Conservation (phyloP, 2,329 filamentous ascomycete species). For the Exutisphaerella laricina region DNA sequence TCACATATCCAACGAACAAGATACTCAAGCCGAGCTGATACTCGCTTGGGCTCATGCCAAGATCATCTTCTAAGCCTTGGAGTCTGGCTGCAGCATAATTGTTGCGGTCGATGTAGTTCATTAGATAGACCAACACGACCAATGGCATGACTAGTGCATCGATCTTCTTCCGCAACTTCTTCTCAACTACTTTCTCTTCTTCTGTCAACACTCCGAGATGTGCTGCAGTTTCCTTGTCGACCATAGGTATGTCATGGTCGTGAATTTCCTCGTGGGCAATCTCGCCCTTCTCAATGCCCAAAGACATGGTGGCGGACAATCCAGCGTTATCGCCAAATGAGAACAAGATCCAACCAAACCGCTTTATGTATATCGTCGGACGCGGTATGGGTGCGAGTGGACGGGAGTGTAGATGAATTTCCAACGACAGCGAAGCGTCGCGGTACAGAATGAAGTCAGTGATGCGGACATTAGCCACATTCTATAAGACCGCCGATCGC, state of each 20-base stretch:
- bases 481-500: neutral
- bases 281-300: conserved; percentile 18
- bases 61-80: conserved; percentile 58
- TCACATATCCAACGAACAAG: conserved; percentile 54
- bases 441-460: neutral
- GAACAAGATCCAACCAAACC: neutral
- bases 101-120: conserved; percentile 39
- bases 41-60: conserved; percentile 51
- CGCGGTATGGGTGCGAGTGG: neutral
- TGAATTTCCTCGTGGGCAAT: conserved; percentile 23
- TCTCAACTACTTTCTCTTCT: conserved; percentile 42
- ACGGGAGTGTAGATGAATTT: neutral
- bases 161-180: conserved; percentile 61
- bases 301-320: conserved; percentile 2
- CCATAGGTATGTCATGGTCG: conserved; percentile 23
- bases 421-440: neutral
- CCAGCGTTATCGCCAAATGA: neutral
- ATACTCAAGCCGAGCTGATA: conserved; percentile 58
- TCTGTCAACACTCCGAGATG: conserved; percentile 27
- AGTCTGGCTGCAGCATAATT: conserved; percentile 63
- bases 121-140: conserved; percentile 57
- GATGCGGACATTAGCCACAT: neutral
- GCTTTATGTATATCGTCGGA: neutral
- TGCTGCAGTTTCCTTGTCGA: conserved; percentile 20
- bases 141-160: conserved; percentile 63